Percentiles rank a stretch among this genome's conserved stretches.
These are phyloP conservation scores for Selenicereus undatus DNA, from an alignment of 148 eudicot species.

Conservation along the genomic window DNA sequence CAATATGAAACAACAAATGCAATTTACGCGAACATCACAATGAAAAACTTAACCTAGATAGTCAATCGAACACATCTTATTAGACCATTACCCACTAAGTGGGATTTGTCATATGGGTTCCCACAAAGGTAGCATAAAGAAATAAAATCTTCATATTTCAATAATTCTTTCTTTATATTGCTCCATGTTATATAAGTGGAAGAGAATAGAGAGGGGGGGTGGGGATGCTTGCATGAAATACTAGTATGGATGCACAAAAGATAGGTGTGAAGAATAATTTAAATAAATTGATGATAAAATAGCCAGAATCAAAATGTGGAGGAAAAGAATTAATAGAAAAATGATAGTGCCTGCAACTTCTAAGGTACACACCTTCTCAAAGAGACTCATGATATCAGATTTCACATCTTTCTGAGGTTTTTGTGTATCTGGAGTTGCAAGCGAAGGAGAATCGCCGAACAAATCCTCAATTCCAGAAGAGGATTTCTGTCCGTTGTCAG, in stretches of 20 bases:
- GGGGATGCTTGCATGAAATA: background rate
- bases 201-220: no score
- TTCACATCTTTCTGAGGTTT: constrained; percentile 77
- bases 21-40: background rate
- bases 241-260: background rate
- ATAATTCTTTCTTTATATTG: no score
- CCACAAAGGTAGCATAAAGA: background rate
- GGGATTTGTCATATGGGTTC: background rate
- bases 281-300: background rate
- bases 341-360: background rate
- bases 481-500: constrained; percentile 43
- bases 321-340: background rate
- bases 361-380: constrained; percentile 70
- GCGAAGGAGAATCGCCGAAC: constrained; percentile 53
- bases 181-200: no score
- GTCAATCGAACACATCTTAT: background rate
- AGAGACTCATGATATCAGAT: constrained; percentile 93
- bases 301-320: constrained; percentile 1
- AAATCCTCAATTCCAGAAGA: constrained; percentile 74
- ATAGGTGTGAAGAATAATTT: background rate
- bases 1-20: background rate
- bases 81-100: background rate
- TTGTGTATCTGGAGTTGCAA: constrained; percentile 35
- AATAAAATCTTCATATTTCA: background rate
- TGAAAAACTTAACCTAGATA: background rate